Evolutionary conservation across 192 early-diverging fungal genomes (phyloP), one percentile per base, ranked within the genome.

Genomic region (Coemansia sp.): DNA sequence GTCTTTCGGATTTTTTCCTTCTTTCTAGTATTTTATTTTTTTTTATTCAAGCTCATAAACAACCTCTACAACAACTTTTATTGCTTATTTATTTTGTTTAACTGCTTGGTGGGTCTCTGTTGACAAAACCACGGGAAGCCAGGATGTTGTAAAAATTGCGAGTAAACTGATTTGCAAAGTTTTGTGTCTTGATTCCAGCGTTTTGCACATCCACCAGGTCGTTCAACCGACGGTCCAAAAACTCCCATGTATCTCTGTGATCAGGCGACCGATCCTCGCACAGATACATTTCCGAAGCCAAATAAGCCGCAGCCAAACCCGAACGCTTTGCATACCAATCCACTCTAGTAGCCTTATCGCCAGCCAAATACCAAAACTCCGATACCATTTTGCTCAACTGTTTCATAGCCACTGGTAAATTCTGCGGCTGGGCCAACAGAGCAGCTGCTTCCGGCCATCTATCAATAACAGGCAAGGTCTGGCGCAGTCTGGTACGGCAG

Each of bases 271-370:
- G 75, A 66, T 98, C 96, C 70, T 92, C 90, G 17, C 91, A 92
- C 94, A 98, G 94, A 74, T 89, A 98, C 49, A 98, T 72, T 74
- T 98, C 94, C 0, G 96, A 88, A 0, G 93, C 87, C 10, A 93
- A 84, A 58, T 95, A 98, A 10, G 93, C 88, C 22, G 87, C 89
- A 3, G 93, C 92, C 36, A 98, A 83, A 12, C 87, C 80, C 38
- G 87, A 87, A 18, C 96, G 85, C 63, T 92, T 91, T 50, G 87
- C 87, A 71, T 98, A 96, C 91, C 92, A 98, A 77, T 94, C 74
- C 6, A 94, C 88, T 73, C 92, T 90, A 8, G 87, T 82, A 40
- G 91, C 91, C 57, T 81, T 80, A 63, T 96, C 96, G 22, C 93
- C 96, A 7, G 96, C 92, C 62, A 91, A 73, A 59, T 88, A 88